Evolutionary conservation across 306 rosid species (phyloP), one percentile per base, ranked within the genome.

Genomic region (Datisca glomerata): DNA sequence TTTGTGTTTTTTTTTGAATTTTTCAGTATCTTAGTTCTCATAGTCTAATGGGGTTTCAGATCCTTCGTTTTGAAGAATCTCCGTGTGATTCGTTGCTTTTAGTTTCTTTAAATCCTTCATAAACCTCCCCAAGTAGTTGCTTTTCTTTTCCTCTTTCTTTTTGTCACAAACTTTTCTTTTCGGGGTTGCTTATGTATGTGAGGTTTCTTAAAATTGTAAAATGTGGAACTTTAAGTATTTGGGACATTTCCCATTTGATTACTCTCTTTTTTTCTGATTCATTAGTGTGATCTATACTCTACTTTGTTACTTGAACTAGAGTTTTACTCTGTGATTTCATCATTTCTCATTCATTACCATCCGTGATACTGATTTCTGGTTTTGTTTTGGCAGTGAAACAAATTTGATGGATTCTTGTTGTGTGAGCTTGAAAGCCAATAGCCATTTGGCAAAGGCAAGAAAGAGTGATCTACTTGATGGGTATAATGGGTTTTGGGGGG

Each of bases 321-420:
- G 20, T 27, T 24, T 40, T 34, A 15, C 42, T 33, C 24, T 53
- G 45, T 45, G 21, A 15, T 7, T 12, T 47, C 35, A 40, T 47
- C 65, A 24, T 24, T 36, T 42, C 59, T 62, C 59, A 56, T 45
- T 65, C 44, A 27, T 65, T 57, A 38, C 43, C 21, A 31, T 45
- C 14, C 14, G 25, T 17, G 40, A 13, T 19, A 32, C 43, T 43
- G 60, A 39, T 24, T 37, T 49, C 3, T 33, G 32, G 51, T 35
- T 31, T 45, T 37, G 38, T 28, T 13, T 51, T 28, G 13, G 57
- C 48, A 31, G 43, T 21, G 43, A 58, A 63, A 11, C 55, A 45
- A 44, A 14, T 51, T 49, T 20, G 64, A 87, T 87, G 97, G 78
- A 65, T 64, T 74, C 79, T 38, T 60, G 71, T 46, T 76, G 75